Conservation (phyloP, 1,284 basidiomycete genomes). For the Leccinum cinnamomeum region DNA sequence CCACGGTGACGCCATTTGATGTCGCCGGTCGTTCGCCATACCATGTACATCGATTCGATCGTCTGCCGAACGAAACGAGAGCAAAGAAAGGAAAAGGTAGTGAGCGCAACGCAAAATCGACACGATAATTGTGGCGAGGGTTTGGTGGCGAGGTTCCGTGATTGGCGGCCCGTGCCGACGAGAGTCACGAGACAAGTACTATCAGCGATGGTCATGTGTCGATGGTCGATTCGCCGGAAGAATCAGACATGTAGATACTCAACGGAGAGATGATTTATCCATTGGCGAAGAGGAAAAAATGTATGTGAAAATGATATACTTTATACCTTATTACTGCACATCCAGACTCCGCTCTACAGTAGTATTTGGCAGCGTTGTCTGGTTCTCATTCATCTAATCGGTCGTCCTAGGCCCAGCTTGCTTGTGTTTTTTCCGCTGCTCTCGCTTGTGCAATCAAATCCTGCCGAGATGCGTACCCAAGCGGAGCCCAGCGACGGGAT, state of each 20-base stretch:
- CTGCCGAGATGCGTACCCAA: slow-evolving; percentile 44
- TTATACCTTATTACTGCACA: too few relatives aligned
- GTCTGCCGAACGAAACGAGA: slow-evolving; percentile 43
- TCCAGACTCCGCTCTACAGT: not conserved
- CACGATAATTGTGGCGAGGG: not conserved
- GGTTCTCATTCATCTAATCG: not conserved
- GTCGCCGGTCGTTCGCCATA: slow-evolving; percentile 73
- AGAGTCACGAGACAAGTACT: too few relatives aligned
- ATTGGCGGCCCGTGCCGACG: too few relatives aligned
- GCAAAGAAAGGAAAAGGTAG: not conserved
- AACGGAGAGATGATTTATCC: not conserved
- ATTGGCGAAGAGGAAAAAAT: too few relatives aligned
- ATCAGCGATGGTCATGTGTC: too few relatives aligned
- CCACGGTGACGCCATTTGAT: slow-evolving; percentile 71
- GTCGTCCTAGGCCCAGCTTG: not conserved
- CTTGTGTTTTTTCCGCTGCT: slow-evolving; percentile 33
- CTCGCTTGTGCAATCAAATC: slow-evolving; percentile 43
- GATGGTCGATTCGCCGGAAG: too few relatives aligned
- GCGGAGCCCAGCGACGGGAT: slow-evolving; percentile 53
- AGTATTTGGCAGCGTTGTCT: not conserved
- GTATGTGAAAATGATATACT: too few relatives aligned
- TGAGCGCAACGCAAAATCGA: not conserved
- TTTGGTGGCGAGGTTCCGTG: too few relatives aligned
- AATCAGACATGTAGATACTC: too few relatives aligned
- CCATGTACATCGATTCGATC: slow-evolving; percentile 64